These are phyloP conservation scores for Monosporascus sp. DNA, from an alignment of 2,329 filamentous ascomycete genomes.

Conservation along the genomic window DNA sequence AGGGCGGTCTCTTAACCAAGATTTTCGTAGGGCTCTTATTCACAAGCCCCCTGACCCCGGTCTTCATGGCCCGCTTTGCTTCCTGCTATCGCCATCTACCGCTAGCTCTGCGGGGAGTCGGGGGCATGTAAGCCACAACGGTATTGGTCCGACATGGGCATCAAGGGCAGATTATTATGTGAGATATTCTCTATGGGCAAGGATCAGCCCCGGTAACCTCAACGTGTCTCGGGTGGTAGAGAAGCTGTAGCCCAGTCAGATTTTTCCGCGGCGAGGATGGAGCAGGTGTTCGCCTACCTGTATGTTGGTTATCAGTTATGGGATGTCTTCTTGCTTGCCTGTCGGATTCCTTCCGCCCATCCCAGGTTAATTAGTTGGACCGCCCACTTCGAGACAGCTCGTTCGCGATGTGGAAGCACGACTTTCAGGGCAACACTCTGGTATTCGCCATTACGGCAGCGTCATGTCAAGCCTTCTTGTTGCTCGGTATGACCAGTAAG, in stretches of 20 bases:
- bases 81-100: no score
- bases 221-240: not conserved
- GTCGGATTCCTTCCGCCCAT: not conserved
- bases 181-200: no score
- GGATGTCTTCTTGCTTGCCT: not conserved
- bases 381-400: not conserved
- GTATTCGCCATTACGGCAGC: conserved; percentile 24
- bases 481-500: conserved; percentile 30
- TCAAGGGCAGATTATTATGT: no score
- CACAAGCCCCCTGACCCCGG: no score
- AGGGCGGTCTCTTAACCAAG: no score
- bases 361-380: not conserved
- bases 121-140: no score
- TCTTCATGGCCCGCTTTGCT: no score
- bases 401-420: conserved; percentile 11
- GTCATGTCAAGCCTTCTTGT: conserved; percentile 33
- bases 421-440: conserved; percentile 10
- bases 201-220: not conserved
- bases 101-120: no score
- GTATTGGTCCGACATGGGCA: no score
- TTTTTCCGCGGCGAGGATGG: not conserved
- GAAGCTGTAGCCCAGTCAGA: not conserved
- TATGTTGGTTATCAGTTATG: not conserved
- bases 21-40: no score
- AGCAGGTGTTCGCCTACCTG: not conserved